phyloP scores from a whole-genome alignment of 139 green algal genomes.

The Pleodorina starrii region DNA sequence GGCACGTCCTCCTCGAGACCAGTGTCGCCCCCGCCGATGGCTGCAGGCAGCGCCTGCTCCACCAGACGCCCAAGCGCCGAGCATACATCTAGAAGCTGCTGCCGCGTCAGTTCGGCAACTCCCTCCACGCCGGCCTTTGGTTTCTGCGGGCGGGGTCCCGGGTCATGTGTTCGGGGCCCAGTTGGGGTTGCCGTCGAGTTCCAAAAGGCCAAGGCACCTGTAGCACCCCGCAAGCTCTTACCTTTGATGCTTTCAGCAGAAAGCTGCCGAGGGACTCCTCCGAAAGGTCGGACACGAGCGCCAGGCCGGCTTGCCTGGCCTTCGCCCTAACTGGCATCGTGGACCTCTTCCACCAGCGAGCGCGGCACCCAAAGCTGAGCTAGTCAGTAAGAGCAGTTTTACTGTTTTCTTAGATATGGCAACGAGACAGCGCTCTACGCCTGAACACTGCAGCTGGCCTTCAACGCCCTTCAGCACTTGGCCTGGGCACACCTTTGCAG shows the following conservation, averaged over 20 bases:
- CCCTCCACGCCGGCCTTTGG: background rate
- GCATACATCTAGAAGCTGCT: slow-evolving; percentile 44
- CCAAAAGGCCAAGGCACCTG: too few species aligned
- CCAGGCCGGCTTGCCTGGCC: background rate
- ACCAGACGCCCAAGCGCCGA: slow-evolving; percentile 41
- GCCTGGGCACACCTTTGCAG: too few species aligned
- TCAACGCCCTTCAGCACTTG: too few species aligned
- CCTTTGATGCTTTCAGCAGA: background rate
- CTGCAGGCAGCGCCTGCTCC: background rate
- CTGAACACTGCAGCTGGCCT: too few species aligned
- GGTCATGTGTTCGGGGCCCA: too few species aligned
- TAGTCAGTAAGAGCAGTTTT: too few species aligned
- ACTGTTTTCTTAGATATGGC: too few species aligned
- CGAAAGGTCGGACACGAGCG: background rate
- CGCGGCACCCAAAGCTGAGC: too few species aligned
- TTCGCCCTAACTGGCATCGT: background rate
- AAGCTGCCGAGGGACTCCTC: background rate
- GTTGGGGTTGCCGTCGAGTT: background rate
- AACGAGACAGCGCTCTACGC: too few species aligned
- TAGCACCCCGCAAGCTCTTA: background rate
- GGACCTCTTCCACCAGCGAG: too few species aligned
- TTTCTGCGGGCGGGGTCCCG: slow-evolving; percentile 16
- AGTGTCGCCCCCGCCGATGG: too few species aligned
- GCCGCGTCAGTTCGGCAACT: slow-evolving; percentile 19
- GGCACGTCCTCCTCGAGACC: background rate